Evolutionary conservation across 768 basidiomycete genomes (phyloP), one percentile per base, ranked within the genome.

Genomic region (Floccularia luteovirens): DNA sequence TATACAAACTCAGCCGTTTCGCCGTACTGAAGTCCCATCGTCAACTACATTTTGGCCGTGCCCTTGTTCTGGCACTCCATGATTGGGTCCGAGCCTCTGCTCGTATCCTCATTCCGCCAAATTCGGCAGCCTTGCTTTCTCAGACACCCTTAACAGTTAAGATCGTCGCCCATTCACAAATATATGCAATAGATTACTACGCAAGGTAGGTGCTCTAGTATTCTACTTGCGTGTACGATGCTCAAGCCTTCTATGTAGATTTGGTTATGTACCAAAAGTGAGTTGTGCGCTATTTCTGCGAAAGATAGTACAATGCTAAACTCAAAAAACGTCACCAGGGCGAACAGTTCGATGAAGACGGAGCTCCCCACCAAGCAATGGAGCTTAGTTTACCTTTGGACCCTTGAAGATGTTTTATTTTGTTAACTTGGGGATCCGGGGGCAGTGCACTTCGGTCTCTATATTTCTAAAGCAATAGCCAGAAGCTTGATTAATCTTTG

Each of bases 341-440:
- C 46, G 70, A 71, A 19, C 73, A 77, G 57, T 88, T 85, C 63
- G 82, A 84, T 59, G 85, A 81, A 62, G 89, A 84, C 42, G 88
- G 87, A 23, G 87, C 75, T 53, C 87, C 84, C 43, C 88, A 91
- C 72, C 87, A 90, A 57, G 80, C 77, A 61, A 87, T 90, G 87
- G 69, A 80, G 44, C 60, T 72, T 49, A 66, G 61, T 46, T 57
- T 85, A 50, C 67, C 72, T 43, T 60, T 51, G 27, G 27, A 30
- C 38, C 25, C 42, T 24, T 33, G 37, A 35, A 21, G 41, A 45
- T n/a, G 22, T 33, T 31, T 22, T 23, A 39, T 17, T n/a, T n/a
- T n/a, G n/a, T n/a, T n/a, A n/a, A n/a, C n/a, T n/a, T n/a, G n/a
- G n/a, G n/a, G n/a, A n/a, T n/a, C n/a, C n/a, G n/a, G n/a, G n/a